Evolutionary conservation across 1,139 yeast species (phyloP).

Genomic region (Yamadazyma epiphylla): DNA sequence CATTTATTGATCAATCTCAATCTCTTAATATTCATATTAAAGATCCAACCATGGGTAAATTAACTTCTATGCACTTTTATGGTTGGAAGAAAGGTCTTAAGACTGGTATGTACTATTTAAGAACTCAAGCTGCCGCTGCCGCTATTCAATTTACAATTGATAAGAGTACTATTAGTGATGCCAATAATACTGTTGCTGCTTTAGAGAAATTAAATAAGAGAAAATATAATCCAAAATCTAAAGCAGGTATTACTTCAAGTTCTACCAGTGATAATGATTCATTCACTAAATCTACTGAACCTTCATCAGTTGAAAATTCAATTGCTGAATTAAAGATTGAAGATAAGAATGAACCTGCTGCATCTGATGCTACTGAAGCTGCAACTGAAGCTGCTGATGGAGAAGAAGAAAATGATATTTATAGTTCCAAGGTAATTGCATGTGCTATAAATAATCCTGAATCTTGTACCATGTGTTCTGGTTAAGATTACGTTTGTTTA

Average conservation of each 20-base stretch:
- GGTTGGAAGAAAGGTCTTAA: constrained; percentile 63
- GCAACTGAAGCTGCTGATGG: constrained; percentile 18
- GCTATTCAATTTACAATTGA: constrained; percentile 62
- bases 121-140: constrained; percentile 62
- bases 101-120: constrained; percentile 61
- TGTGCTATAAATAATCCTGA: constrained; percentile 97
- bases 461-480: constrained; percentile 98
- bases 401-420: constrained; percentile 59
- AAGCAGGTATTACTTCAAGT: constrained; percentile 16
- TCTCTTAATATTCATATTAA: constrained; percentile 54
- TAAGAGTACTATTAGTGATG: constrained; percentile 32
- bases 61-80: constrained; percentile 58
- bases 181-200: constrained; percentile 50
- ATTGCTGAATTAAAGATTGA: constrained; percentile 40
- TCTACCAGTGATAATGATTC: constrained; percentile 28
- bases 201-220: constrained; percentile 56
- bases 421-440: constrained; percentile 88
- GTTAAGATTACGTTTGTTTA: too few species aligned
- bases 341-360: constrained; percentile 12
- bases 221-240: constrained; percentile 26
- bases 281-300: constrained; percentile 40
- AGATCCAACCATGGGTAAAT: constrained; percentile 55
- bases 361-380: constrained; percentile 17
- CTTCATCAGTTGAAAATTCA: constrained; percentile 47
- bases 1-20: constrained; percentile 58